Conservation (phyloP, 2,329 filamentous ascomycete species). For the Colletotrichum sidae region DNA sequence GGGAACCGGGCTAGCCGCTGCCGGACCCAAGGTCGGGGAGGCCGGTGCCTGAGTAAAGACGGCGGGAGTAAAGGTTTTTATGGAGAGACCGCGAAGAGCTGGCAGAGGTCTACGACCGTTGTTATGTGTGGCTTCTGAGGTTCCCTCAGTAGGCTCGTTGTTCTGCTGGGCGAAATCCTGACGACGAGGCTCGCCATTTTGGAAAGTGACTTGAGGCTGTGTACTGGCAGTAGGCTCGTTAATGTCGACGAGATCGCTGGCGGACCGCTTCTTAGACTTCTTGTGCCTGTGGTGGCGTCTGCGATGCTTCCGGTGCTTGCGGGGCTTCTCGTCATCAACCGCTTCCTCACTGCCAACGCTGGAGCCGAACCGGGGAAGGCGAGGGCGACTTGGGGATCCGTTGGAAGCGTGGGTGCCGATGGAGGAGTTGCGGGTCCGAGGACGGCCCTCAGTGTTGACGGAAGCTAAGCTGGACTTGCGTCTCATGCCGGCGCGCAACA, state of each 20-base stretch:
- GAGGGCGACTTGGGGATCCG: constrained; percentile 50
- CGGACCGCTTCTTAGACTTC: constrained; percentile 60
- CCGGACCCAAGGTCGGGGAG: constrained; percentile 13
- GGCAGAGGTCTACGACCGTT: constrained; percentile 60
- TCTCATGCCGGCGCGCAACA: constrained; percentile 76
- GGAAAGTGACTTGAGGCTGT: constrained; percentile 40
- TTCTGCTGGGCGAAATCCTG: constrained; percentile 67
- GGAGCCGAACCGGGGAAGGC: constrained; percentile 51
- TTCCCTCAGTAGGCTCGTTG: constrained; percentile 45
- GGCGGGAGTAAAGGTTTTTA: constrained; percentile 77
- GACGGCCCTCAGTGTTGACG: constrained; percentile 62
- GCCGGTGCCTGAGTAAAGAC: constrained; percentile 66
- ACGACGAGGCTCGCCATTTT: constrained; percentile 60
- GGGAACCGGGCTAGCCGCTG: constrained; percentile 60
- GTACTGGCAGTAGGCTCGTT: constrained; percentile 48
- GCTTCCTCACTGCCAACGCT: constrained; percentile 56
- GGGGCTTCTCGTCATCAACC: constrained; percentile 56
- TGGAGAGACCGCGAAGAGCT: constrained; percentile 68
- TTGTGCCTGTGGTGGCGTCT: constrained; percentile 52
- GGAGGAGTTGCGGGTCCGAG: constrained; percentile 55
- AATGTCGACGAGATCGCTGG: constrained; percentile 46
- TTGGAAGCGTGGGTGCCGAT: constrained; percentile 53
- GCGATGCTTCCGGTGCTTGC: constrained; percentile 48
- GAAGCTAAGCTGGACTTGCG: constrained; percentile 83
- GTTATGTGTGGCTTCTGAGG: constrained; percentile 40